phyloP scores from a whole-genome alignment of 495 filamentous ascomycete species.

The Hypomontagnella submonticulosa region DNA sequence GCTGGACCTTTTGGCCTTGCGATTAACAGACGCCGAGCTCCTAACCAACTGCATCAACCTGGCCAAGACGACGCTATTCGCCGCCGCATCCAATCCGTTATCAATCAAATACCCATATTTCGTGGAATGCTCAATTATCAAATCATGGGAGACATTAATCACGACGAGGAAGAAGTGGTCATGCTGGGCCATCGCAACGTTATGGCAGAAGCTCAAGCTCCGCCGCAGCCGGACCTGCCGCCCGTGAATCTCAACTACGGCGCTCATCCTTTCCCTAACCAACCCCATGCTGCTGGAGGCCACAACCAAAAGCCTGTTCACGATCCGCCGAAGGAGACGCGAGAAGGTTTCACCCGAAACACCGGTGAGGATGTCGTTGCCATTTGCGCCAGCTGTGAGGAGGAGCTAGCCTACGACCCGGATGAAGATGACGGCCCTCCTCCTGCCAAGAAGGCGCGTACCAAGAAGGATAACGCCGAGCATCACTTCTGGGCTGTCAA shows the following conservation, averaged over 20 bases:
- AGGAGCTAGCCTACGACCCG: constrained; percentile 59
- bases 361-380: constrained; percentile 53
- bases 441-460: constrained; percentile 51
- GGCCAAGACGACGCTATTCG: not conserved
- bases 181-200: constrained; percentile 45
- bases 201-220: constrained; percentile 8
- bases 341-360: constrained; percentile 55
- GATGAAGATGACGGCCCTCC: constrained; percentile 42
- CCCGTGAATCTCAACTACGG: constrained; percentile 38
- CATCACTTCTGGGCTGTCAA: constrained; percentile 64
- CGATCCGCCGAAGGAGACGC: constrained; percentile 49
- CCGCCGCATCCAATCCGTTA: constrained; percentile 7
- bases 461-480: constrained; percentile 56
- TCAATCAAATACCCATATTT: constrained; percentile 34
- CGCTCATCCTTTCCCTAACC: constrained; percentile 30
- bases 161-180: constrained; percentile 54
- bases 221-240: constrained; percentile 6
- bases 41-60: too few relatives aligned
- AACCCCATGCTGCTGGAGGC: constrained; percentile 9
- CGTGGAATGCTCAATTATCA: constrained; percentile 7
- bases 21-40: too few relatives aligned
- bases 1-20: too few relatives aligned
- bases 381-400: constrained; percentile 60
- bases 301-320: constrained; percentile 45
- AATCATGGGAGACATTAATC: constrained; percentile 9